Conservation (phyloP, 2,329 filamentous ascomycete genomes). For the Cadophora sp. region DNA sequence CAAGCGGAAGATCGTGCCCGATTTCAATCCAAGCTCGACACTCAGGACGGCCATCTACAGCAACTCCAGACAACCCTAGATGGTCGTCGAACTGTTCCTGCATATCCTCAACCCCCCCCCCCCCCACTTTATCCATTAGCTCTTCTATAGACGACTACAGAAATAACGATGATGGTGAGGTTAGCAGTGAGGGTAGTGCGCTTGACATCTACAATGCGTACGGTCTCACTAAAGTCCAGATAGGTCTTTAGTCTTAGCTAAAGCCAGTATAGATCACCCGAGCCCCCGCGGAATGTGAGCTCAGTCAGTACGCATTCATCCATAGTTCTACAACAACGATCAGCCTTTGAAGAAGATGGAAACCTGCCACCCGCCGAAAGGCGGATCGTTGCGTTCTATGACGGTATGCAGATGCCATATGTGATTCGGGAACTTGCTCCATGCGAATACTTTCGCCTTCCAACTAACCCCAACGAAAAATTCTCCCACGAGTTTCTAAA, state of each 20-base stretch:
- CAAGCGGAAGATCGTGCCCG: conserved; percentile 1
- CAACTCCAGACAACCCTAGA: not conserved
- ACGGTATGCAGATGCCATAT: conserved; percentile 1
- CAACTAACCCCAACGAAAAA: not conserved
- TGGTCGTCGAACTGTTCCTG: too few relatives aligned
- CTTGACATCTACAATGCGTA: not conserved
- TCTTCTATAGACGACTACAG: not conserved
- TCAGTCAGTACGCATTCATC: not conserved
- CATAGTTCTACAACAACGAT: not conserved
- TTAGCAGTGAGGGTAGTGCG: not conserved
- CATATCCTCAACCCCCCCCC: not conserved
- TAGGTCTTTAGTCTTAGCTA: too few relatives aligned
- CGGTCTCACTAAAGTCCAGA: not conserved
- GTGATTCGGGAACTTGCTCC: not conserved
- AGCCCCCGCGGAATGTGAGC: not conserved
- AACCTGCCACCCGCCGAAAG: not conserved
- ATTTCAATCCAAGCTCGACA: not conserved
- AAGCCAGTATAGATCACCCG: not conserved
- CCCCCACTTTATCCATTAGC: not conserved
- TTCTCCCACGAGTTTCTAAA: not conserved
- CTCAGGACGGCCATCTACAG: conserved; percentile 1
- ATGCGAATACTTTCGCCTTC: not conserved
- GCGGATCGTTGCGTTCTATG: not conserved
- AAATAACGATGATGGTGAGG: not conserved
- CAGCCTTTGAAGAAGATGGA: not conserved